Evolutionary conservation across 208 protist species (phyloP).

Genomic region (Strigomonas galati): DNA sequence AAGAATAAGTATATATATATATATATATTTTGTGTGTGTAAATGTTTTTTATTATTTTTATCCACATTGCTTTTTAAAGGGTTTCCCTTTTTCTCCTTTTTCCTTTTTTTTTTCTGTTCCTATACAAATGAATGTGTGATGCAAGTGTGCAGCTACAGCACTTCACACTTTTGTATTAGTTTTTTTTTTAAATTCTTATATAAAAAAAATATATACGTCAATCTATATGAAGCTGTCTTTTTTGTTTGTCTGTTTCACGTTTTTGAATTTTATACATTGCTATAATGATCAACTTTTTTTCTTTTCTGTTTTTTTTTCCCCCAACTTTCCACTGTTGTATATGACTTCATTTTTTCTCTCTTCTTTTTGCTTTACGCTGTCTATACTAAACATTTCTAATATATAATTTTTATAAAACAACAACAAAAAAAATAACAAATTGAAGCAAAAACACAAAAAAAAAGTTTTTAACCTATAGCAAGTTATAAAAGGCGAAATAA

Average conservation of each 20-base stretch:
- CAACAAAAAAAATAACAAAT: no score
- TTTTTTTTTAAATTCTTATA: constrained; percentile 6
- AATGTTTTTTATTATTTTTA: not conserved
- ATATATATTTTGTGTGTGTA: constrained; percentile 9
- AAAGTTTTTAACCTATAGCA: no score
- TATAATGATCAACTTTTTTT: not conserved
- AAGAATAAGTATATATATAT: constrained; percentile 3
- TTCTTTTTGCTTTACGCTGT: no score
- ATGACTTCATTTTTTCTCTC: not conserved
- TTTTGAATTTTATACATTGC: constrained; percentile 10
- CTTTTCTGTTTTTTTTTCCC: constrained; percentile 9
- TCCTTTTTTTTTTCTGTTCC: constrained; percentile 4
- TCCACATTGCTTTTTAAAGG: not conserved
- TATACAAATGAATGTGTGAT: not conserved
- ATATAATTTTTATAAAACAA: no score
- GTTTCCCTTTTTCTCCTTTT: constrained; percentile 7
- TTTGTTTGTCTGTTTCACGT: constrained; percentile 9
- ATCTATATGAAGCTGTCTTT: not conserved
- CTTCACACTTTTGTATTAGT: not conserved
- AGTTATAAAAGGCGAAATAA: no score
- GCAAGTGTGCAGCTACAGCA: not conserved
- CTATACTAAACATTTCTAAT: no score
- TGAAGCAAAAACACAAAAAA: no score
- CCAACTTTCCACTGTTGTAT: not conserved
- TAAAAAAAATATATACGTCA: not conserved